Percentiles rank a stretch among this genome's conserved stretches.
These are phyloP conservation scores for Casuarina glauca DNA, from an alignment of 306 rosid species.

Conservation along the genomic window DNA sequence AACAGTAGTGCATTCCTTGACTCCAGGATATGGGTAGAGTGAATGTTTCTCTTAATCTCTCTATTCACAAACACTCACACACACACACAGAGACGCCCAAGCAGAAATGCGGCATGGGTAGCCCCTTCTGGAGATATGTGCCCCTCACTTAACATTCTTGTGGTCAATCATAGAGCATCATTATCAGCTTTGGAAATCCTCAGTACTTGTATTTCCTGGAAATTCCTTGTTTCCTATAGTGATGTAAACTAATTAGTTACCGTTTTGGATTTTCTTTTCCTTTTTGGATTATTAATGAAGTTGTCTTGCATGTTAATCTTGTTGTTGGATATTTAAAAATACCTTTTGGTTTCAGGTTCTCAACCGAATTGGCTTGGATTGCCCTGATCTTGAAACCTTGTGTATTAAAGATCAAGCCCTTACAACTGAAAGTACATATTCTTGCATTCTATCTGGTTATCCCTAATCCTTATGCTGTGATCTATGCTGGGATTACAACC, in stretches of 20 bases:
- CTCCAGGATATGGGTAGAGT: neutral
- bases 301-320: slow-evolving; percentile 1
- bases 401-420: slow-evolving; percentile 81
- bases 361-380: slow-evolving; percentile 62
- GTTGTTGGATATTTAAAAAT: slow-evolving; percentile 20
- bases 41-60: neutral
- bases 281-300: neutral
- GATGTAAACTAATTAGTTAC: neutral
- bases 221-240: neutral
- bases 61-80: neutral
- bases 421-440: slow-evolving; percentile 65
- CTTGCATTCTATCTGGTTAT: neutral
- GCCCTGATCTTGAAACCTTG: slow-evolving; percentile 74
- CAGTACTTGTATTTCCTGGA: neutral
- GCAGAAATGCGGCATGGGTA: neutral
- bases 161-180: neutral
- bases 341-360: slow-evolving; percentile 69
- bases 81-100: neutral
- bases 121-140: neutral
- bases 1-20: neutral
- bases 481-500: slow-evolving; percentile 19
- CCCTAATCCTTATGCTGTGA: slow-evolving; percentile 1
- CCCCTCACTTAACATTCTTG: neutral
- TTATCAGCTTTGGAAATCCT: neutral
- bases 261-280: no score